Evolutionary conservation across 768 basidiomycete species (phyloP).

Genomic region (Strobilomyces dryophilus): DNA sequence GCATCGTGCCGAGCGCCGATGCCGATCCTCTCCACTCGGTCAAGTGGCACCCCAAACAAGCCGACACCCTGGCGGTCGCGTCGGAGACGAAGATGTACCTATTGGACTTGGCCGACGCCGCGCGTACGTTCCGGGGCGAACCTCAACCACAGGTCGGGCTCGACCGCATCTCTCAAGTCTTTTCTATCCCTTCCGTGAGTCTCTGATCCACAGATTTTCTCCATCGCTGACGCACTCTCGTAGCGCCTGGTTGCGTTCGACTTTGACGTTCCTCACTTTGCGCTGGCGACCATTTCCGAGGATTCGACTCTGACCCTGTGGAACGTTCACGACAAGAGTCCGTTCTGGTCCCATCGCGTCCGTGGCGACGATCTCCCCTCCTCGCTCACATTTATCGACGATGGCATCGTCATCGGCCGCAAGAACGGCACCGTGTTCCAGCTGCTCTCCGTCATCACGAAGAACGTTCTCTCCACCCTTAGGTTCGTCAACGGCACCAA

Average conservation of each 20-base stretch:
- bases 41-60: no score
- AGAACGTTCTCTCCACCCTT: conserved; percentile 64
- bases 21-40: conserved; percentile 61
- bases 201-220: not conserved
- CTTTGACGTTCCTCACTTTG: conserved; percentile 74
- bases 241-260: conserved; percentile 82
- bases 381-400: conserved; percentile 80
- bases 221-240: not conserved
- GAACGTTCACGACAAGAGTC: conserved; percentile 66
- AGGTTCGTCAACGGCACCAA: conserved; percentile 66
- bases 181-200: conserved; percentile 67
- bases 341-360: conserved; percentile 39
- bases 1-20: conserved; percentile 57
- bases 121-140: conserved; percentile 26
- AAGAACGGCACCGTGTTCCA: conserved; percentile 85
- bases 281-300: conserved; percentile 76
- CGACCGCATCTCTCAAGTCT: conserved; percentile 61
- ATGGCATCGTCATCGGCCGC: conserved; percentile 80
- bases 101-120: conserved; percentile 64
- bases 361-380: conserved; percentile 79
- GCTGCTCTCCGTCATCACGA: conserved; percentile 70
- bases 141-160: conserved; percentile 68
- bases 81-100: conserved; percentile 70
- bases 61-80: conserved; percentile 78
- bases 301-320: conserved; percentile 43